These are phyloP conservation scores for Acanthochlamys bracteata DNA, from an alignment of 106 monocot genomes.

Conservation along the genomic window DNA sequence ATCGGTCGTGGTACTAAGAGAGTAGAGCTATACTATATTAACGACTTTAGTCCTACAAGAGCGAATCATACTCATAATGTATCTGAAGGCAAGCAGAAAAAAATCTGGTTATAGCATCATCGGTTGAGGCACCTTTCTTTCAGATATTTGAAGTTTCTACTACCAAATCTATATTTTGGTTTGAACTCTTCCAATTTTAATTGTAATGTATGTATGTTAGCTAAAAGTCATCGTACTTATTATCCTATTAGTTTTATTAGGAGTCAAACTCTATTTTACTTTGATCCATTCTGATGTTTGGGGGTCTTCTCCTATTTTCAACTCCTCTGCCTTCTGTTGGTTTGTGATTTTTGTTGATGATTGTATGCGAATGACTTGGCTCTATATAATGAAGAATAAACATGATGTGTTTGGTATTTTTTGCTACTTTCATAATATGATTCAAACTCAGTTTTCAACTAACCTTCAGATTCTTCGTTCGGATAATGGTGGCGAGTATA, in stretches of 20 bases:
- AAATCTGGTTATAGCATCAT: not conserved
- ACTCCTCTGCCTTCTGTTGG: not conserved
- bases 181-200: not conserved
- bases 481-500: not conserved
- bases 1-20: not conserved
- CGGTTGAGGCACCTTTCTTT: not conserved
- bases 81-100: not conserved
- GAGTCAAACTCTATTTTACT: not conserved
- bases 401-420: not conserved
- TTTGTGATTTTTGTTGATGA: not conserved
- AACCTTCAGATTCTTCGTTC: not conserved
- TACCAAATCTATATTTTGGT: not conserved
- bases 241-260: not conserved
- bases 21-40: not conserved
- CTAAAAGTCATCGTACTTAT: not conserved
- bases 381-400: not conserved
- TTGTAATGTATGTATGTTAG: not conserved
- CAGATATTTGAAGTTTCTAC: not conserved
- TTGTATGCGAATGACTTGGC: not conserved
- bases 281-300: slow-evolving; percentile 1
- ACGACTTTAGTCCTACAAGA: not conserved
- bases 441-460: not conserved
- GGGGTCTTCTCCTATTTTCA: not conserved
- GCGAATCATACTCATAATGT: not conserved
- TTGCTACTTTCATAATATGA: not conserved